These are phyloP conservation scores for Meyerozyma athensensis DNA, from an alignment of 1,139 yeast genomes.

Conservation along the genomic window DNA sequence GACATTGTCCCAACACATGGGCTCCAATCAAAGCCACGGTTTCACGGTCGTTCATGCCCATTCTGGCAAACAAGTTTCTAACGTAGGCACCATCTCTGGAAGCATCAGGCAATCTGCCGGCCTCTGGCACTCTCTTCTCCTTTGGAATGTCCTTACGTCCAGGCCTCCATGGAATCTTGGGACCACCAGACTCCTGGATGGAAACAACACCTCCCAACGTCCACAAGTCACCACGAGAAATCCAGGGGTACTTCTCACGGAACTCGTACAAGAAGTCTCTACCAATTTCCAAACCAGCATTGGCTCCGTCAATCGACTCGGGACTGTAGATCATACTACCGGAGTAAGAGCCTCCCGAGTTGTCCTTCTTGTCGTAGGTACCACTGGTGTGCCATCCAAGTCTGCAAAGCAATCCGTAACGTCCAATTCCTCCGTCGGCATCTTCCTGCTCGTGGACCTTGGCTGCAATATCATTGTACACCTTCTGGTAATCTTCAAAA, in stretches of 20 bases:
- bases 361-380: slow-evolving; percentile 54
- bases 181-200: slow-evolving; percentile 83
- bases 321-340: slow-evolving; percentile 76
- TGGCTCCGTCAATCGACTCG: slow-evolving; percentile 68
- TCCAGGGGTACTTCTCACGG: slow-evolving; percentile 61
- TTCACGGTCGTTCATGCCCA: slow-evolving; percentile 80
- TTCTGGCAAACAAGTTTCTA: slow-evolving; percentile 59
- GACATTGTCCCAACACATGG: slow-evolving; percentile 80
- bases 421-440: slow-evolving; percentile 64
- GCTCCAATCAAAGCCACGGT: slow-evolving; percentile 87
- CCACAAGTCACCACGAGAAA: slow-evolving; percentile 83
- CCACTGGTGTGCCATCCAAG: slow-evolving; percentile 78
- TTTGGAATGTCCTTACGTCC: slow-evolving; percentile 62
- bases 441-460: slow-evolving; percentile 75
- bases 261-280: slow-evolving; percentile 63
- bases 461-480: slow-evolving; percentile 75
- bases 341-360: slow-evolving; percentile 74
- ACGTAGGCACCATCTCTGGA: slow-evolving; percentile 65
- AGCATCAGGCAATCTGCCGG: slow-evolving; percentile 82
- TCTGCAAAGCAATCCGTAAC: slow-evolving; percentile 59
- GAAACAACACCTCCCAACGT: slow-evolving; percentile 85
- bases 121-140: slow-evolving; percentile 47
- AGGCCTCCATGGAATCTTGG: slow-evolving; percentile 81
- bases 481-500: slow-evolving; percentile 61
- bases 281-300: slow-evolving; percentile 67